A percentile compares a stretch with the other conserved stretches of the same genome.
phyloP scores from a whole-genome alignment of 345 rosid genomes.

The Populus nigra region DNA sequence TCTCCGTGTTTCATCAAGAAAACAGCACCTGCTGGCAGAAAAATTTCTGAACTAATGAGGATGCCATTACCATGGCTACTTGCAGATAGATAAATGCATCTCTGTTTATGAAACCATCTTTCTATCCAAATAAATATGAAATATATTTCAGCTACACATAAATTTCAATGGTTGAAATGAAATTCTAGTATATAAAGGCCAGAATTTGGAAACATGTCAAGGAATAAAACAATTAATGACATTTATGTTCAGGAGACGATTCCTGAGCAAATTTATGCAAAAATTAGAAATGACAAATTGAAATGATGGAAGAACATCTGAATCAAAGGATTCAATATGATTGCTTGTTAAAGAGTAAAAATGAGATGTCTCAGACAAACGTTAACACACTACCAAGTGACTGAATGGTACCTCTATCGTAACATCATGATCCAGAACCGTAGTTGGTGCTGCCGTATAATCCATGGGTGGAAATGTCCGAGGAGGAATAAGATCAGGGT shows the following conservation, averaged over 20 bases:
- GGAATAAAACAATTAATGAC: neutral
- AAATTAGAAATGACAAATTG: neutral
- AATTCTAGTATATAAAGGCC: too few relatives aligned
- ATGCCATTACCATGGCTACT: too few relatives aligned
- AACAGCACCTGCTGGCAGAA: too few relatives aligned
- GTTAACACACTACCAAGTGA: neutral
- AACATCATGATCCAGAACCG: slow-evolving; percentile 24
- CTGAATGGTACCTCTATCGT: slow-evolving; percentile 25
- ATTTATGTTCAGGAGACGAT: neutral
- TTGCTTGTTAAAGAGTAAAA: neutral
- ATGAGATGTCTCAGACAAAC: neutral
- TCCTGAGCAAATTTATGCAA: neutral
- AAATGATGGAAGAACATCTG: neutral
- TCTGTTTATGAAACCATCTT: too few relatives aligned
- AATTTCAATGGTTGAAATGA: too few relatives aligned
- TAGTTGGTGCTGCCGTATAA: slow-evolving; percentile 20
- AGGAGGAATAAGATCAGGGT: slow-evolving; percentile 33
- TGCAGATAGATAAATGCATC: too few relatives aligned
- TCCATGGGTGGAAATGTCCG: slow-evolving; percentile 28
- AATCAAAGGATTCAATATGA: neutral
- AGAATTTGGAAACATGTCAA: too few relatives aligned
- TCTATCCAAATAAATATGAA: too few relatives aligned
- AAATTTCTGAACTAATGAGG: too few relatives aligned
- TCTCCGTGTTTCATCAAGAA: too few relatives aligned
- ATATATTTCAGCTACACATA: too few relatives aligned